Evolutionary conservation across 768 basidiomycete species (phyloP).

Genomic region (Royoungia palumana): DNA sequence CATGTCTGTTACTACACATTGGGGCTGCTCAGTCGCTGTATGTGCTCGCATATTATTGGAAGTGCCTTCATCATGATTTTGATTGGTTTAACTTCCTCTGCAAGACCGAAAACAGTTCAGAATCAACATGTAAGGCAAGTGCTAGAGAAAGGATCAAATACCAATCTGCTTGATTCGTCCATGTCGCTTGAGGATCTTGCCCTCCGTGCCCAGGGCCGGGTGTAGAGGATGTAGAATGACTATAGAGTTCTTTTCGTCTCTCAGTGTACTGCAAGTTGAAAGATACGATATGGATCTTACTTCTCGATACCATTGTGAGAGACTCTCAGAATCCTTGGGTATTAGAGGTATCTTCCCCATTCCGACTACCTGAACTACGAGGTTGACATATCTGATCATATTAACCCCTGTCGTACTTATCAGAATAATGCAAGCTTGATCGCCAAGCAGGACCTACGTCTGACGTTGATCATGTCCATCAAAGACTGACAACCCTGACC

Average conservation of each 20-base stretch:
- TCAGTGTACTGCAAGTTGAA: constrained; percentile 4
- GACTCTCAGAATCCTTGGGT: constrained; percentile 53
- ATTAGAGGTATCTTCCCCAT: constrained; percentile 51
- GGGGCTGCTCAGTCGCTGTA: constrained; percentile 34
- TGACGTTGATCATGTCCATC: constrained; percentile 66
- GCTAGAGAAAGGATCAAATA: constrained; percentile 31
- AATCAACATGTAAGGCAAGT: neutral
- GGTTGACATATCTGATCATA: constrained; percentile 62
- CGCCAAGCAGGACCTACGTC: constrained; percentile 49
- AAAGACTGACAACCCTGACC: constrained; percentile 78
- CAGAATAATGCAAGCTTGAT: neutral
- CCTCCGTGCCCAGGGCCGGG: constrained; percentile 40
- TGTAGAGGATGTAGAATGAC: constrained; percentile 68
- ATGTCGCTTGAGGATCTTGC: constrained; percentile 52
- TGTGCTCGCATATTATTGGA: constrained; percentile 58
- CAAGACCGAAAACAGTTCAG: neutral
- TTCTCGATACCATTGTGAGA: constrained; percentile 70
- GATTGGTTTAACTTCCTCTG: constrained; percentile 72
- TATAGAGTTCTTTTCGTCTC: constrained; percentile 58
- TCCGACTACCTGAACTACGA: constrained; percentile 78
- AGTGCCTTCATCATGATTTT: constrained; percentile 68
- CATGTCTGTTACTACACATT: constrained; percentile 6
- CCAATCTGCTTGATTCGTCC: constrained; percentile 64
- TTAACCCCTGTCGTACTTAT: constrained; percentile 36
- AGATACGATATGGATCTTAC: constrained; percentile 35